Base-by-base conservation (phyloP, 2,329 filamentous ascomycete genomes). In the Esteya vermicola region DNA sequence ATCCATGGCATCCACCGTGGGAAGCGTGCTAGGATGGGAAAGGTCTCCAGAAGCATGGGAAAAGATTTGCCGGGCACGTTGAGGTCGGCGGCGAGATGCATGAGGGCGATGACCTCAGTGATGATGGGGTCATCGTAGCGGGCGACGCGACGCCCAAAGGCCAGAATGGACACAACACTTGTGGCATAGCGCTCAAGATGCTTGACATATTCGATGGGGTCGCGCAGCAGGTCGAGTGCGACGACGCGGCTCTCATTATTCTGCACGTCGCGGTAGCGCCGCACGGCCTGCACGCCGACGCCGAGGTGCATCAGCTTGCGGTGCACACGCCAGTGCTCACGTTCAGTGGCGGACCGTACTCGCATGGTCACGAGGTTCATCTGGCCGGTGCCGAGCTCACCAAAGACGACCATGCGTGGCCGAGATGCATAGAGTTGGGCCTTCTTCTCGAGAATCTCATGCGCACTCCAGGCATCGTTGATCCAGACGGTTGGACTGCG, bases 11-110 rank as follows among this genome's bases (percentile, higher is more conserved):
- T 61, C 47, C 54, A 58, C 28, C 61, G 63, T 10, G 68, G 67
- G 36, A 71, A 64, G 16, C 55, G 61, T 18, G 67, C 61, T 12
- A 69, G 57, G 28, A 62, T 51, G 2, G 67, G 67, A 40, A 72
- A 72, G 0, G 68, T 72, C 51, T 73, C 70, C 58, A 75, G 62
- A 22, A 75, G 52, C 67, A 67, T 72, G 20, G 67, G 71, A 47
- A 70, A 73, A 0, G 55, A 64, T 50, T 70, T 70, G 9, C 66
- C 65, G 0, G 67, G 62, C 35, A 69, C 66, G 46, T 67, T 69
- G 19, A 75, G 55, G 41, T 72, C 69, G 3, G 70, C 71, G 1
- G 71, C 70, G 40, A 70, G 60, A 42, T 76, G 67, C 63, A 75
- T 68, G 25, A 70, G 56, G 1, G 68, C 64, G 42, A 75, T 68